Evolutionary conservation across 1,284 basidiomycete genomes (phyloP), one percentile per base, ranked within the genome.

Genomic region (Pseudozyma flocculosa): DNA sequence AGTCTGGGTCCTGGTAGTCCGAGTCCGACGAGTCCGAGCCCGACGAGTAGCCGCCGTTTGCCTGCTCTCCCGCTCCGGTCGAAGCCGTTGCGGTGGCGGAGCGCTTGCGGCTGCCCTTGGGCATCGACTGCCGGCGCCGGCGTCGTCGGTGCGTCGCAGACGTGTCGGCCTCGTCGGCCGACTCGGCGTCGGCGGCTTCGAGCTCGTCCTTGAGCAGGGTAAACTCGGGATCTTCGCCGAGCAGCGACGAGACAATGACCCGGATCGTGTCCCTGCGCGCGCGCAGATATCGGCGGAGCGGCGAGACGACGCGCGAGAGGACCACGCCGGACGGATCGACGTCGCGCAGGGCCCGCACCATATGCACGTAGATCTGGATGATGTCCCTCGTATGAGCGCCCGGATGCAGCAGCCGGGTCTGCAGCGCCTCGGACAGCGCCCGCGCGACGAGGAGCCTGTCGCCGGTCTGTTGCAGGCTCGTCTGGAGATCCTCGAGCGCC

Each of bases 371-470:
- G 82, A 91, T 88, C 2, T 86, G 82, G 19, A 98, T 82, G 57
- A 98, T 93, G 64, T 91, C 86, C 68, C 89, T 89, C 0, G 95
- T 98, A 62, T 93, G 92, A 2, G 92, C 92, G 10, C 93, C 95
- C 0, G 95, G 95, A 75, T 98, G 94, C 14, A 98, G 85, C 0
- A 98, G 83, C 3, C 94, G 88, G 72, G 50, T 51, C 38, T 54
- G 44, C 23, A 60, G 61, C 36, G 90, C 92, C 65, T 30, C 51
- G 40, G 41, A 40, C 19, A 93, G 80, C 14, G 84, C 81, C 47
- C 83, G 82, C 1, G 91, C 87, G 4, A 93, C 81, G 39, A 84
- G 82, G 2, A 84, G 80, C 23, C 61, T 53, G 37, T 71, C 52
- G 36, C 58, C 60, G 4, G 66, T 64, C 29, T 50, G 59, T 9